Evolutionary conservation across 2,329 filamentous ascomycete genomes (phyloP).

Genomic region (Trichoderma aggressivum): DNA sequence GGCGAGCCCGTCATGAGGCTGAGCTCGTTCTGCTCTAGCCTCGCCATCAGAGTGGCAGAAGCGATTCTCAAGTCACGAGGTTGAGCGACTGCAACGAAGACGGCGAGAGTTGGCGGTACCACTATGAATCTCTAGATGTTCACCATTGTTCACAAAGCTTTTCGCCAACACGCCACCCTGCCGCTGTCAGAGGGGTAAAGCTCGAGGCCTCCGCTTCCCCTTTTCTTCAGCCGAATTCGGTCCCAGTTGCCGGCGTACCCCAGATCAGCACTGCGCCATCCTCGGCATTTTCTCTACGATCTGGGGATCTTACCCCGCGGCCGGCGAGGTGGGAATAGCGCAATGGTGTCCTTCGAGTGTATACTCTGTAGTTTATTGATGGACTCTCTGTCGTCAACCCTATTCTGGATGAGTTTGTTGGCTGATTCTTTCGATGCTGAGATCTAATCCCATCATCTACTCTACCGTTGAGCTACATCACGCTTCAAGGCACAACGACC

Average conservation of each 20-base stretch:
- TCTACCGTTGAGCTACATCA: background rate
- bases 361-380: background rate
- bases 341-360: background rate
- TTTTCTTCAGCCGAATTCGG: background rate
- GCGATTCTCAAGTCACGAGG: background rate
- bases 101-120: background rate
- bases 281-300: background rate
- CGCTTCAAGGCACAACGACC: background rate
- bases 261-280: background rate
- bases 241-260: background rate
- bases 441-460: background rate
- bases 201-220: background rate
- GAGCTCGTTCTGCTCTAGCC: background rate
- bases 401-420: accelerated
- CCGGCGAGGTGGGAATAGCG: background rate
- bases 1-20: background rate
- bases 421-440: background rate
- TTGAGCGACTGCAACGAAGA: background rate
- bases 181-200: background rate
- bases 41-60: background rate
- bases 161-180: background rate
- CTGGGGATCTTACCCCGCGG: background rate
- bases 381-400: background rate
- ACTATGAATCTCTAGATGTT: background rate
- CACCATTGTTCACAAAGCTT: background rate